A percentile compares a stretch with the other conserved stretches of the same genome.
These are phyloP conservation scores for Nigrograna mackinnonii DNA, from an alignment of 2,329 filamentous ascomycete genomes.

Conservation along the genomic window DNA sequence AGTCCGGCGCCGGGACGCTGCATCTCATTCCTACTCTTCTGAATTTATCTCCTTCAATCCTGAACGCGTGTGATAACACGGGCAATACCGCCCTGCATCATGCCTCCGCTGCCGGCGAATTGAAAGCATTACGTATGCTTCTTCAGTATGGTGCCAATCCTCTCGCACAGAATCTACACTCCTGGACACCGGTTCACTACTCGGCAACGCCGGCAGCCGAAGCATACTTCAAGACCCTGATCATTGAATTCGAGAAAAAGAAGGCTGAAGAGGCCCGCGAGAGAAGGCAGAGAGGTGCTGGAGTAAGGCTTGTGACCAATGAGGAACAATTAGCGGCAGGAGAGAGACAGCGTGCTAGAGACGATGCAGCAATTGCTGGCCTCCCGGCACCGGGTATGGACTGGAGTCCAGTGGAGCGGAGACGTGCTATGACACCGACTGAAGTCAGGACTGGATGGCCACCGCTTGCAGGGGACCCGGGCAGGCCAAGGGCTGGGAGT, in stretches of 20 bases:
- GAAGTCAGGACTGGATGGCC: slow-evolving; percentile 30
- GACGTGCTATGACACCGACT: slow-evolving; percentile 44
- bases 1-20: slow-evolving; percentile 44
- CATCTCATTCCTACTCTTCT: slow-evolving; percentile 47
- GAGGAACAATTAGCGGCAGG: slow-evolving; percentile 21
- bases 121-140: slow-evolving; percentile 76
- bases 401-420: slow-evolving; percentile 42
- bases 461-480: slow-evolving; percentile 25
- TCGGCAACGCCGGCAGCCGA: slow-evolving; percentile 81
- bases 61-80: slow-evolving; percentile 58
- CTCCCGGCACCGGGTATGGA: slow-evolving; percentile 37
- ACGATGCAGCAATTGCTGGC: slow-evolving; percentile 35
- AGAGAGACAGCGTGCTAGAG: slow-evolving; percentile 27
- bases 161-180: slow-evolving; percentile 71
- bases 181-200: slow-evolving; percentile 84
- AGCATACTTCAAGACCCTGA: slow-evolving; percentile 78
- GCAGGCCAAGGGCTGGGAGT: slow-evolving; percentile 39
- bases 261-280: slow-evolving; percentile 49
- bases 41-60: slow-evolving; percentile 29
- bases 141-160: slow-evolving; percentile 79
- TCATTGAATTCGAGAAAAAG: slow-evolving; percentile 71
- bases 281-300: slow-evolving; percentile 32
- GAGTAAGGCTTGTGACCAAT: slow-evolving; percentile 40
- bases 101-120: slow-evolving; percentile 78
- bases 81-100: slow-evolving; percentile 91